These are phyloP conservation scores for Sporisorium iseilematis-ciliati DNA, from an alignment of 1,284 basidiomycete genomes.

Conservation along the genomic window DNA sequence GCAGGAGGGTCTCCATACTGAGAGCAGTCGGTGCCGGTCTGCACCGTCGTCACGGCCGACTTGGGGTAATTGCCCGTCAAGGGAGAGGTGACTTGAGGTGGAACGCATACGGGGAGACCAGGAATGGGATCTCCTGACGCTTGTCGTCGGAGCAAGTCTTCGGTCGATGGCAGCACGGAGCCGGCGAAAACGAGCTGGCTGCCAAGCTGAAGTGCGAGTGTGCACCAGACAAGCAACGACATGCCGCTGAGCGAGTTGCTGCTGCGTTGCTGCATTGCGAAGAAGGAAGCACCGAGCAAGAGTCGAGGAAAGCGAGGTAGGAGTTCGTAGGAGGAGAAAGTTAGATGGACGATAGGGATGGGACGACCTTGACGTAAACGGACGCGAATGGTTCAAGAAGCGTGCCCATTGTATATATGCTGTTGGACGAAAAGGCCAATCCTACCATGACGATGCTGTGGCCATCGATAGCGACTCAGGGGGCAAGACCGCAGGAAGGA, in stretches of 20 bases:
- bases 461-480: no score
- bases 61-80: constrained; percentile 18
- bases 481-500: no score
- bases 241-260: not conserved
- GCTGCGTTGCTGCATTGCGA: not conserved
- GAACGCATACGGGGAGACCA: constrained; percentile 12
- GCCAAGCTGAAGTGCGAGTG: constrained; percentile 17
- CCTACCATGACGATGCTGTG: no score
- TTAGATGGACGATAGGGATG: no score
- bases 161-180: constrained; percentile 3
- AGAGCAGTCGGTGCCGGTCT: constrained; percentile 27
- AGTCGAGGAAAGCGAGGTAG: no score
- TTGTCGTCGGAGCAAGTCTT: constrained; percentile 23
- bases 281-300: not conserved
- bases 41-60: constrained; percentile 34
- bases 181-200: constrained; percentile 12
- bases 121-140: not conserved
- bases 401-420: no score
- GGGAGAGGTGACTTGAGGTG: constrained; percentile 18
- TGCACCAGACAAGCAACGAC: constrained; percentile 22
- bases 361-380: no score
- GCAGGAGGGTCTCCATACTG: constrained; percentile 29
- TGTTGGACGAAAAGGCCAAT: no score
- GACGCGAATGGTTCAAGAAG: no score
- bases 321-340: no score